A percentile compares a stretch with the other conserved stretches of the same genome.
Conservation (phyloP, 2,329 filamentous ascomycete genomes). For the Fusarium algeriense region DNA sequence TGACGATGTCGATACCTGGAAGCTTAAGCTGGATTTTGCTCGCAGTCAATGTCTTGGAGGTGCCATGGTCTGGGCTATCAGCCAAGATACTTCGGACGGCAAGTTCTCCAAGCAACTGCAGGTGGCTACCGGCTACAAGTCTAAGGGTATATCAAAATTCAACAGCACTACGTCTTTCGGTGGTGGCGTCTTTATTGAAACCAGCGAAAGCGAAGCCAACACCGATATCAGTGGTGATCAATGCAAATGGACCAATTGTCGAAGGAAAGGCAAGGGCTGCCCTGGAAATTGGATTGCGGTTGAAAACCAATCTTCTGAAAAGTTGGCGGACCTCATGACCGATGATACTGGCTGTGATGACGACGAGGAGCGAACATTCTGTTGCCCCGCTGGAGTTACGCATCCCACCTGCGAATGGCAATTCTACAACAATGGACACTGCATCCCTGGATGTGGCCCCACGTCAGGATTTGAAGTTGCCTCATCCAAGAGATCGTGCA, state of each 20-base stretch:
- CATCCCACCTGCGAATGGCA: constrained; percentile 20
- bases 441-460: constrained; percentile 3
- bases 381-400: constrained; percentile 3
- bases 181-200: neutral
- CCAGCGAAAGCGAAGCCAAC: neutral
- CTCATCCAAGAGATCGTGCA: neutral
- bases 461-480: neutral
- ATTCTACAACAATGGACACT: constrained; percentile 12
- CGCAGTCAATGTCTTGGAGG: constrained; percentile 21
- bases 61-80: constrained; percentile 26
- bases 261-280: neutral
- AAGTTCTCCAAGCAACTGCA: constrained; percentile 16
- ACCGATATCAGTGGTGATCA: neutral
- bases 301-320: neutral
- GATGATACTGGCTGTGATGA: constrained; percentile 14
- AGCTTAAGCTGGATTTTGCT: constrained; percentile 16
- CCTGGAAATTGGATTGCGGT: constrained; percentile 1
- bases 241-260: constrained; percentile 24
- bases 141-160: neutral
- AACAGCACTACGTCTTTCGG: neutral
- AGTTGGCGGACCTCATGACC: constrained; percentile 8
- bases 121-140: neutral
- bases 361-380: constrained; percentile 7
- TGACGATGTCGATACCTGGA: constrained; percentile 10
- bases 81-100: constrained; percentile 11